Percentiles rank a stretch among this genome's conserved stretches.
These are phyloP conservation scores for Sporothrix brunneoviolacea DNA, from an alignment of 2,329 filamentous ascomycete species.

Conservation along the genomic window DNA sequence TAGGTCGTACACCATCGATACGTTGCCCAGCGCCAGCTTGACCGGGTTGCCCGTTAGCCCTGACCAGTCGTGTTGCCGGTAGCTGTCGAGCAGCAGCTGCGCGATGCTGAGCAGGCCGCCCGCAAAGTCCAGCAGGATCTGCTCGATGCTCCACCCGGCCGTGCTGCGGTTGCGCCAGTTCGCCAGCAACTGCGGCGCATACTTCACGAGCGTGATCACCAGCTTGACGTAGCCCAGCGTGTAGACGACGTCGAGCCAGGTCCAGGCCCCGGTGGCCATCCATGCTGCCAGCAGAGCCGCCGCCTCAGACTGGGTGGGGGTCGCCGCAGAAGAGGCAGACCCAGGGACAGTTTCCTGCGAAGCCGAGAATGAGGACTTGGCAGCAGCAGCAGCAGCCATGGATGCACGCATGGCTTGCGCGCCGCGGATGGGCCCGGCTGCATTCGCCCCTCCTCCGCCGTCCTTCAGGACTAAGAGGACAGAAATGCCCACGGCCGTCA, in stretches of 20 bases:
- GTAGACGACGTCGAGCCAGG: constrained; percentile 57
- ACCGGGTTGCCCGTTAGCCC: constrained; percentile 87
- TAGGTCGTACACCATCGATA: constrained; percentile 78
- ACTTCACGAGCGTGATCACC: constrained; percentile 82
- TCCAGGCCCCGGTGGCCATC: constrained; percentile 43
- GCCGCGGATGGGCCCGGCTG: background rate
- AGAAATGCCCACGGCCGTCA: constrained; percentile 51
- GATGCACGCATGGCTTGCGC: background rate
- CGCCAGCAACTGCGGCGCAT: constrained; percentile 75
- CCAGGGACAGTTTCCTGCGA: too few species aligned
- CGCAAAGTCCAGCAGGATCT: constrained; percentile 75
- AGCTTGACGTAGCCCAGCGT: constrained; percentile 84
- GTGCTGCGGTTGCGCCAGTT: constrained; percentile 86
- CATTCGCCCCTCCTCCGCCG: constrained; percentile 24
- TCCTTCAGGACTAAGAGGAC: constrained; percentile 35
- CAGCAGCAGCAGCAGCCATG: background rate
- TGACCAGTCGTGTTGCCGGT: constrained; percentile 78
- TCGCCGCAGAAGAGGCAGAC: too few species aligned
- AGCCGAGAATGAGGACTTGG: background rate
- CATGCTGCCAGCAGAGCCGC: constrained; percentile 19
- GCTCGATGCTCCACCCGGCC: constrained; percentile 75
- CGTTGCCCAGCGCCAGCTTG: constrained; percentile 79
- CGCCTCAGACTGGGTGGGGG: too few species aligned
- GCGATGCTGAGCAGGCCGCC: constrained; percentile 76
- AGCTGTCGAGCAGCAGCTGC: constrained; percentile 81